These are phyloP conservation scores for Pleurotus djamor DNA, from an alignment of 768 basidiomycete species.

Conservation along the genomic window DNA sequence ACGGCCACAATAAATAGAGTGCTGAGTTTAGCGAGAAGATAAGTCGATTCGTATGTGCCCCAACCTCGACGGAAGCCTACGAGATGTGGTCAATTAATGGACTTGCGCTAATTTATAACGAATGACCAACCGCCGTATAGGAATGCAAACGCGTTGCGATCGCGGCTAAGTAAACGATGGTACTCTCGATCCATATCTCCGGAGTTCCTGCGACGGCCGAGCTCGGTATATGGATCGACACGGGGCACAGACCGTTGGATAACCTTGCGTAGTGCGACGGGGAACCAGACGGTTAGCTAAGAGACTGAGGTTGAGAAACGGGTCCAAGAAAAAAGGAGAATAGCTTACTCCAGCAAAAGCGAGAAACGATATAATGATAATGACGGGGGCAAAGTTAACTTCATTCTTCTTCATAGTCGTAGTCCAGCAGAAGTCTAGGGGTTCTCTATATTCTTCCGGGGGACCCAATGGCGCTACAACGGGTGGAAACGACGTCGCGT, in stretches of 20 bases:
- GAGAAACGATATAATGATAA: conserved; percentile 55
- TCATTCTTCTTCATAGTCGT: conserved; percentile 73
- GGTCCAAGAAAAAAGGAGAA: not conserved
- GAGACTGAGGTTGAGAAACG: not conserved
- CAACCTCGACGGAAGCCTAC: conserved; percentile 69
- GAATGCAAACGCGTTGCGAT: conserved; percentile 67
- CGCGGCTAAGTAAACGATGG: conserved; percentile 58
- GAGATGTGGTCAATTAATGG: conserved; percentile 5
- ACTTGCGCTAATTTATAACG: not conserved
- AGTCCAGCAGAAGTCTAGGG: conserved; percentile 76
- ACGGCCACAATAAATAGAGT: conserved; percentile 64
- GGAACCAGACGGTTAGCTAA: conserved; percentile 72
- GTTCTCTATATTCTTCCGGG: conserved; percentile 50
- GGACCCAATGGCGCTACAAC: conserved; percentile 52
- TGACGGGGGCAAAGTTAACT: conserved; percentile 64
- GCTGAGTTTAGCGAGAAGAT: conserved; percentile 69
- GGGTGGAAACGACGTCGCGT: conserved; percentile 51
- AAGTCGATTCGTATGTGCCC: conserved; percentile 64
- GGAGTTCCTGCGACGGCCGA: conserved; percentile 58
- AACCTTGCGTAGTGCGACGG: conserved; percentile 55
- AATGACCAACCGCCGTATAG: conserved; percentile 61
- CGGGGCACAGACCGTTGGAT: conserved; percentile 58
- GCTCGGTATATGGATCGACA: conserved; percentile 66
- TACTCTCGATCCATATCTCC: conserved; percentile 70
- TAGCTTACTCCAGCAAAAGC: conserved; percentile 49